These are phyloP conservation scores for Cardamine chenopodiifolia DNA, from an alignment of 345 rosid genomes.

Conservation along the genomic window DNA sequence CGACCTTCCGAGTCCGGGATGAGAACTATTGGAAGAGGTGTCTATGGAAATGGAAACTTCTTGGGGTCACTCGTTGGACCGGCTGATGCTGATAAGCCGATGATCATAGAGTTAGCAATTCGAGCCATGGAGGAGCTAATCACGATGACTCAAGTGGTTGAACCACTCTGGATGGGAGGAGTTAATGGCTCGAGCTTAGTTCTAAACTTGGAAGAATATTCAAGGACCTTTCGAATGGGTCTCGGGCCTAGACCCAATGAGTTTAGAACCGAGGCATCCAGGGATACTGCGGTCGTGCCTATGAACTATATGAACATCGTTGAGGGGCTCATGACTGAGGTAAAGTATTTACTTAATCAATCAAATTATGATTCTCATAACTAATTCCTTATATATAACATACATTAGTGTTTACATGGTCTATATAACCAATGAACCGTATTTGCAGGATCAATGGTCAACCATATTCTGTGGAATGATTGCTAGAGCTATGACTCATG, in stretches of 20 bases:
- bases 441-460: constrained; percentile 74
- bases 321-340: constrained; percentile 83
- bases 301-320: constrained; percentile 72
- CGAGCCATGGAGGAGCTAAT: constrained; percentile 90
- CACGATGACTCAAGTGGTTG: constrained; percentile 72
- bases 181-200: constrained; percentile 48
- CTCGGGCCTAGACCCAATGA: constrained; percentile 67
- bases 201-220: constrained; percentile 73
- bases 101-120: constrained; percentile 77
- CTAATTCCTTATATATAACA: neutral
- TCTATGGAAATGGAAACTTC: constrained; percentile 62
- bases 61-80: constrained; percentile 46
- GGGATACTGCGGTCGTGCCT: constrained; percentile 61
- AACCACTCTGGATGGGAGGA: constrained; percentile 75
- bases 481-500: constrained; percentile 66
- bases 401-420: constrained; percentile 8
- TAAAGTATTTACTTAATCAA: constrained; percentile 23
- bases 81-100: constrained; percentile 61
- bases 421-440: neutral
- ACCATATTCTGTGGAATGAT: constrained; percentile 71
- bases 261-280: constrained; percentile 78
- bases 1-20: constrained; percentile 54
- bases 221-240: constrained; percentile 55
- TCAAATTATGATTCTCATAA: constrained; percentile 4
- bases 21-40: constrained; percentile 51